Evolutionary conservation across 192 early-diverging fungal genomes (phyloP).

Genomic region (Coemansia furcata): DNA sequence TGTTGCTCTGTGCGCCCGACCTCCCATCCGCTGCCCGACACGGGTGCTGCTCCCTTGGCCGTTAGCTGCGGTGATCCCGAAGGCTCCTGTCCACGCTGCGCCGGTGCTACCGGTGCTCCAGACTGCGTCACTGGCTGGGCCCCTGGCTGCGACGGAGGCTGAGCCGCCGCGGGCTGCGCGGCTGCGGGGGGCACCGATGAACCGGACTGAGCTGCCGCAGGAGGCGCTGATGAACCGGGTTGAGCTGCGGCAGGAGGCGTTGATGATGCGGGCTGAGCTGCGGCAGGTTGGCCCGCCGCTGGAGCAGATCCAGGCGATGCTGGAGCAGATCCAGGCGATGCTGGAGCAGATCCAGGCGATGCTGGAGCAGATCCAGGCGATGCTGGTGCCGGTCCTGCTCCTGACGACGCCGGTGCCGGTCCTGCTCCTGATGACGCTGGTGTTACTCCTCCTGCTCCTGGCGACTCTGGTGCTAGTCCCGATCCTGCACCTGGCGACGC

Average conservation of each 20-base stretch:
- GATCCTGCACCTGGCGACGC: background rate
- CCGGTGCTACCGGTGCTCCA: background rate
- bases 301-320: background rate
- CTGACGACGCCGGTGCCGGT: background rate
- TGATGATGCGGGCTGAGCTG: background rate
- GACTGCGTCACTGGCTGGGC: constrained; percentile 5
- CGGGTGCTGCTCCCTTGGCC: background rate
- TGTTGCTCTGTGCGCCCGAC: background rate
- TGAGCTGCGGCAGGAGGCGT: background rate
- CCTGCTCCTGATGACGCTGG: background rate
- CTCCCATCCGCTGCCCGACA: background rate
- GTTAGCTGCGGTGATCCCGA: background rate
- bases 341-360: background rate
- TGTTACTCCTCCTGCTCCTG: background rate
- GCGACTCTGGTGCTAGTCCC: background rate
- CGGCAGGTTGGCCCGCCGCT: background rate
- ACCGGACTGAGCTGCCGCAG: background rate
- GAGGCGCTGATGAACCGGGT: background rate
- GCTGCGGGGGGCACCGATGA: background rate
- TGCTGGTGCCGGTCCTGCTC: background rate
- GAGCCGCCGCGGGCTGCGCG: background rate
- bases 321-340: background rate
- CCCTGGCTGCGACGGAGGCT: constrained; percentile 4
- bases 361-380: background rate
- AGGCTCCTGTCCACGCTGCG: background rate